These are phyloP conservation scores for Xerocomellus dryophilus DNA, from an alignment of 768 basidiomycete species.

Conservation along the genomic window DNA sequence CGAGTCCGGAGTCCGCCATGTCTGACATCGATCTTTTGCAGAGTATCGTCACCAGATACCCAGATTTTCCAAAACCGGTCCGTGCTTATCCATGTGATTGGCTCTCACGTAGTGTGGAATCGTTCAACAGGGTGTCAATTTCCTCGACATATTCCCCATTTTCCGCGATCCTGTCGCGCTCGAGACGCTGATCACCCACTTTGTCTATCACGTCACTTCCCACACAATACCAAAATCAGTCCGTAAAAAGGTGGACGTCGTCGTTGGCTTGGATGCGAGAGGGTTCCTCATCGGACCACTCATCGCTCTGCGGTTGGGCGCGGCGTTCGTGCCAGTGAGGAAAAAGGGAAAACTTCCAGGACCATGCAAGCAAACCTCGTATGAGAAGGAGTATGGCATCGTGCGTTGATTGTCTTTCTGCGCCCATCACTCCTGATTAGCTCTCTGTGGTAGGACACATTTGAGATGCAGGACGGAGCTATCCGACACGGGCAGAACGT, in stretches of 20 bases:
- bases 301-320: conserved; percentile 85
- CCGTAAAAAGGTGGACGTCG: conserved; percentile 75
- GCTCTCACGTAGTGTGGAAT: neutral
- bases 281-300: conserved; percentile 95
- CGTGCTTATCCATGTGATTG: conserved; percentile 2
- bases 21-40: conserved; percentile 74
- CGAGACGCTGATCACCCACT: conserved; percentile 87
- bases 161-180: conserved; percentile 82
- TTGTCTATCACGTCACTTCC: conserved; percentile 82
- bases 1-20: conserved; percentile 40
- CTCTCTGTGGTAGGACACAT: conserved; percentile 63
- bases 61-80: conserved; percentile 92
- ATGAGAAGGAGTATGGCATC: conserved; percentile 91
- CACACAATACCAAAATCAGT: conserved; percentile 61
- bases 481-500: conserved; percentile 82
- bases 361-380: conserved; percentile 64
- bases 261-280: conserved; percentile 93
- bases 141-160: conserved; percentile 94
- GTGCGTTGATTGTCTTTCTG: conserved; percentile 41
- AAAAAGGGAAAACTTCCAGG: conserved; percentile 97
- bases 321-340: conserved; percentile 93
- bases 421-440: neutral
- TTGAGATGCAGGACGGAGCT: conserved; percentile 90
- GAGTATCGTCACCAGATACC: conserved; percentile 55
- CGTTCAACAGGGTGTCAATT: conserved; percentile 70